A percentile compares a stretch with the other conserved stretches of the same genome.
Conservation (phyloP, 305 asterid genomes). For the Solanum hybrid region DNA sequence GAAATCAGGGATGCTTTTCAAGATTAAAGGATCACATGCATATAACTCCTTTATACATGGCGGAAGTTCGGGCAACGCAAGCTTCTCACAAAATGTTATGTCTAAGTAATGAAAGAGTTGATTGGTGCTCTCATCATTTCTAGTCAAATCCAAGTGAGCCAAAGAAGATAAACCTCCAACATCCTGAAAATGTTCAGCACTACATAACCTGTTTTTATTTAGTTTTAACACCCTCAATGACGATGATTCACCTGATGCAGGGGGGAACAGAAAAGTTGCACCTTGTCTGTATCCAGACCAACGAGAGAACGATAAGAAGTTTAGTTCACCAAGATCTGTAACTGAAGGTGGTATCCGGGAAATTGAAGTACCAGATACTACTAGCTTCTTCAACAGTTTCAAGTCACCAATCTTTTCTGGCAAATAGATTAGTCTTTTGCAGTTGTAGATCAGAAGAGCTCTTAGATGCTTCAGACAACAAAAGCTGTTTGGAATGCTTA, state of each 20-base stretch:
- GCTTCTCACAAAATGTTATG: slow-evolving; percentile 6
- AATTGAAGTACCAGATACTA: not conserved
- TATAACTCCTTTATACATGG: slow-evolving; percentile 1
- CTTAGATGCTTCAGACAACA: not conserved
- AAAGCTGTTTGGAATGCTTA: not conserved
- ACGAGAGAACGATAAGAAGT: not conserved
- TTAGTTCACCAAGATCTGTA: not conserved
- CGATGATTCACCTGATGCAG: not conserved
- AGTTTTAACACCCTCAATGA: not conserved
- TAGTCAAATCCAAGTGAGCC: not conserved
- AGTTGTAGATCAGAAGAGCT: not conserved
- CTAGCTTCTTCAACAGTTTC: not conserved
- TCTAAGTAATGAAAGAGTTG: not conserved
- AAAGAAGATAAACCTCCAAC: not conserved
- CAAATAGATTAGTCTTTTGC: not conserved
- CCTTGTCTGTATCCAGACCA: not conserved
- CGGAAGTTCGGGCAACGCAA: slow-evolving; percentile 3
- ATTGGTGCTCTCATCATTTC: not conserved
- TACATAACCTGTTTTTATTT: not conserved
- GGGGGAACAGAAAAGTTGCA: slow-evolving; percentile 3
- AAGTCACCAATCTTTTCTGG: not conserved
- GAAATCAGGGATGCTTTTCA: slow-evolving; percentile 3
- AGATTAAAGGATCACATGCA: slow-evolving; percentile 1
- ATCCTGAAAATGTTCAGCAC: not conserved
- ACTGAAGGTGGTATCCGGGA: not conserved